Evolutionary conservation across 2,329 filamentous ascomycete species (phyloP), one percentile per base, ranked within the genome.

Genomic region (Hymenoscyphus albidus): DNA sequence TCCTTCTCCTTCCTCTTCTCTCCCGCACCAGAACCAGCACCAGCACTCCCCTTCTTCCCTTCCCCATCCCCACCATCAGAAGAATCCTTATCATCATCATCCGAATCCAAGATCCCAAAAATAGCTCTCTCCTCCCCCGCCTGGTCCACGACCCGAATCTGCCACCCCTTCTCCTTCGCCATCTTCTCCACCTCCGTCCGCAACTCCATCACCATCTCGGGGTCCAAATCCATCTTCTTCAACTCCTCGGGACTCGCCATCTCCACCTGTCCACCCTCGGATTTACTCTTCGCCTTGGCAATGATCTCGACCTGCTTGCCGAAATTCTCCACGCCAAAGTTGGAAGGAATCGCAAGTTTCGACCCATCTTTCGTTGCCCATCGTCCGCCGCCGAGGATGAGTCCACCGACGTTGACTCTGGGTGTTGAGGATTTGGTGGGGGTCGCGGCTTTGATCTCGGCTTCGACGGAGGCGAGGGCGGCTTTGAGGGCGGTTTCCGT

Each of bases 91-190:
- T 84, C 81, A 1, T 84, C 82, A 2, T 82, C 82, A 13, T 84
- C 83, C 1, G 79, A 78, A 35, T 89, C 87, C 16, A 94, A 83
- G 54, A 91, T 85, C 0, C 89, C 91, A 56, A 89, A 80, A 51
- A 94, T 85, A 73, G 92, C 88, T 67, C 85, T 79, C 27, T 84
- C 82, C 4, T 76, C 74, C 4, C 81, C 78, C 1, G 88, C 84
- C 12, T 86, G 81, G 72, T 95, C 89, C 0, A 95, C 85, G 14
- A 95, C 81, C 76, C 95, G 91, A 65, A 97, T 79, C 71, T 88
- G 90, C 92, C 93, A 97, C 16, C 87, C 86, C 69, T 87, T 85
- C 7, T 88, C 86, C 2, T 87, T 85, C 0, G 91, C 91, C 51
- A 90, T 74, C 71, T 86, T 83, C 74, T 90, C 82, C 64, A 96